Evolutionary conservation across 352 stramenopile species (phyloP), one percentile per base, ranked within the genome.

Genomic region (Plasmopara viticola): DNA sequence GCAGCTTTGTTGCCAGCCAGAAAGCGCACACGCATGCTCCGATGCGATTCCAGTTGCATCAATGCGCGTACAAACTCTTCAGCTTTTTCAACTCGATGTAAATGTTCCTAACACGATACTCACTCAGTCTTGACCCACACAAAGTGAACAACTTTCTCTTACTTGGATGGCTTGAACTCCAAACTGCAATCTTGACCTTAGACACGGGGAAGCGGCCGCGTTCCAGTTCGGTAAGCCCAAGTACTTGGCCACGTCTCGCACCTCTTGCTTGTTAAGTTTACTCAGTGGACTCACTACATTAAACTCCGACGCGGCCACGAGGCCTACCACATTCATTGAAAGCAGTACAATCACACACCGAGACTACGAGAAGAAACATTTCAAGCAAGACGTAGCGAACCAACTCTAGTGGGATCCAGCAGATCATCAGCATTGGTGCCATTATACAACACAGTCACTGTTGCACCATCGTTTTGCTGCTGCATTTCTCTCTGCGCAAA

Each of bases 401-500:
- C 77, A 45, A 88, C 71, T 51, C 96, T 74, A 0, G 95, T 98
- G 9, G 86, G 80, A 66, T 99, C 95, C 41, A 86, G 58, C 12
- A 87, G 72, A 57, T 99, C 96, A 54, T 98, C 95, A 1, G 82
- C 83, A 58, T 99, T 99, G 0, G 96, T 99, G 47, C 96, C 96
- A 64, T 99, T 98, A 80, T 98, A 99, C 8, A 99, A 62, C 29
- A 86, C 59, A 0, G 68, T 63, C 17, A 66, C 62, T 12, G 70
- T 20, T 14, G 58, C 45, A 0, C 45, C 25, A 7, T 34, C 5
- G 40, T 62, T 18, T 54, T 58, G 41, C 17, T 56, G 29, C 5
- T 62, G 43, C 48, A 69, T 46, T 51, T 78, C 49, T 43, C 68
- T 51, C 46, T 59, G 52, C 15, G 78, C 72, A 55, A 90, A 86